These are phyloP conservation scores for Erucastrum elatum DNA, from an alignment of 345 rosid genomes.

Conservation along the genomic window DNA sequence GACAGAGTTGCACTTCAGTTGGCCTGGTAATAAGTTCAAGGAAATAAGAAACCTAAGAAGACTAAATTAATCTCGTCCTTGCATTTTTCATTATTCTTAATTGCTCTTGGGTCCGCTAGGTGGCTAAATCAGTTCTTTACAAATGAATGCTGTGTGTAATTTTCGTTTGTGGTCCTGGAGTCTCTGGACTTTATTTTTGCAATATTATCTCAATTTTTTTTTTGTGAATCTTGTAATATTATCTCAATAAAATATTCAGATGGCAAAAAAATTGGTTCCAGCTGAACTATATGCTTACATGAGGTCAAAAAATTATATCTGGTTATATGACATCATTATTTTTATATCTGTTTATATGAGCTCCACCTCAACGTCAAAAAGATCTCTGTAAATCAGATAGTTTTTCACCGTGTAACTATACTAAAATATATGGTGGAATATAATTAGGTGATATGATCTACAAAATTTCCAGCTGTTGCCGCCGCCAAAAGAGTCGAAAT, in stretches of 20 bases:
- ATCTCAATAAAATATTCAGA: too few species aligned
- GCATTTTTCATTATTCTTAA: not conserved
- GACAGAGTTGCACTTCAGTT: not conserved
- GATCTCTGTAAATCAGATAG: not conserved
- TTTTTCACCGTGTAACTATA: not conserved
- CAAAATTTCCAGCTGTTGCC: slow-evolving; percentile 26
- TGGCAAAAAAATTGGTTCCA: not conserved
- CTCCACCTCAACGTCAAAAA: not conserved
- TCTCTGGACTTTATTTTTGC: too few species aligned
- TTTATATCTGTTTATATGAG: not conserved
- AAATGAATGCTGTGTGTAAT: too few species aligned
- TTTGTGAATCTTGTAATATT: too few species aligned
- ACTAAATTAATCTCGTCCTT: not conserved
- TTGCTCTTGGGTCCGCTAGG: too few species aligned
- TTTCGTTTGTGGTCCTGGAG: too few species aligned
- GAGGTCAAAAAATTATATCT: not conserved
- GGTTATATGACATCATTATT: not conserved
- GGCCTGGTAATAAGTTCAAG: not conserved
- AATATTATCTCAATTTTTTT: too few species aligned
- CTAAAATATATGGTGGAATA: slow-evolving; percentile 13
- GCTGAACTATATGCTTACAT: not conserved
- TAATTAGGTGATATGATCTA: slow-evolving; percentile 24
- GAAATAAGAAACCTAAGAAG: not conserved
- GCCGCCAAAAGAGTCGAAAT: slow-evolving; percentile 33
- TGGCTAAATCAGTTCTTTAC: too few species aligned